These are phyloP conservation scores for Castanea crenata DNA, from an alignment of 306 rosid species.

Conservation along the genomic window DNA sequence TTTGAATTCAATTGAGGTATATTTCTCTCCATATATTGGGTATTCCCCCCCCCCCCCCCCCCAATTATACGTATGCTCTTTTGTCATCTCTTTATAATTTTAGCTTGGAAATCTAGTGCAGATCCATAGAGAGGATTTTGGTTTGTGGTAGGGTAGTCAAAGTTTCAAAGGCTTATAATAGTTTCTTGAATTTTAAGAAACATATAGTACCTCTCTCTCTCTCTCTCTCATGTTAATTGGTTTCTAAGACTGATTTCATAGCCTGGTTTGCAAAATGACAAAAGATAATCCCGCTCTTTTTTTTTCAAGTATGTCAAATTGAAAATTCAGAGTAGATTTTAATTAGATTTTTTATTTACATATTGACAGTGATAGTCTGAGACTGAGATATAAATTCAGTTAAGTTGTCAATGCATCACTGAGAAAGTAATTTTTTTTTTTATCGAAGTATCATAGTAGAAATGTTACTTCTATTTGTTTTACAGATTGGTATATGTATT, in stretches of 20 bases:
- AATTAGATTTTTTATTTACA: no score
- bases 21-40: constrained; percentile 4
- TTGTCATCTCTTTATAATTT: no score
- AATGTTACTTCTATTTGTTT: background rate
- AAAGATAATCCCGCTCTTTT: background rate
- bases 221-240: background rate
- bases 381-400: background rate
- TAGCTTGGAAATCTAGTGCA: no score
- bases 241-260: background rate
- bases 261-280: background rate
- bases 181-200: no score
- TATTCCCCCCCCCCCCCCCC: no score
- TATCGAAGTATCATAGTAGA: background rate
- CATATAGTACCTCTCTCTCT: background rate
- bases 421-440: background rate
- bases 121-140: no score
- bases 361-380: background rate
- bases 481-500: background rate
- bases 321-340: background rate
- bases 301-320: background rate
- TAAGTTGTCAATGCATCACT: background rate
- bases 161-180: no score
- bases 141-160: no score
- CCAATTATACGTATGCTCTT: no score
- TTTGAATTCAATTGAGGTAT: constrained; percentile 42